phyloP scores from a whole-genome alignment of 768 basidiomycete genomes.

The Mycena albidolilacea region DNA sequence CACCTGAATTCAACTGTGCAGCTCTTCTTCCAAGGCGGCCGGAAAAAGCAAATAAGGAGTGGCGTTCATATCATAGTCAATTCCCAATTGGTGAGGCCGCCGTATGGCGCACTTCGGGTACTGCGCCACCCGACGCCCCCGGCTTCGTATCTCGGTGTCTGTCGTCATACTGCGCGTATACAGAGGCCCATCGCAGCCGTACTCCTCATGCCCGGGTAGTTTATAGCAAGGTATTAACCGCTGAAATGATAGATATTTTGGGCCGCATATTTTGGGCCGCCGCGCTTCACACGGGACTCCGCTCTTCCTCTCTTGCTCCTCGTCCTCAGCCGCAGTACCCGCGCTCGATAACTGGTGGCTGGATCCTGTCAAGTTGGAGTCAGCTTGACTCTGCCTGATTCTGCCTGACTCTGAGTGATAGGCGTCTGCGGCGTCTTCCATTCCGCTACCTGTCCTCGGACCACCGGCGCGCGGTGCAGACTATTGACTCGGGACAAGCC shows the following conservation, averaged over 20 bases:
- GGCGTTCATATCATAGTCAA: not conserved
- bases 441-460: not conserved
- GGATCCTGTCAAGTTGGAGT: too few relatives aligned
- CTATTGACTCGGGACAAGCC: not conserved
- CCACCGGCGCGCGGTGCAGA: not conserved
- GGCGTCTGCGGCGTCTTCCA: not conserved
- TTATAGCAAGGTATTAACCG: not conserved
- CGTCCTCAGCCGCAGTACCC: not conserved
- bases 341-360: not conserved
- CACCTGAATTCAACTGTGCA: not conserved
- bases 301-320: not conserved
- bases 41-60: conserved; percentile 25
- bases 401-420: not conserved
- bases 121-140: not conserved
- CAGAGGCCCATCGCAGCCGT: not conserved
- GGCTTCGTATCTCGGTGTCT: not conserved
- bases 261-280: conserved; percentile 1
- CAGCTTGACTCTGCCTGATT: too few relatives aligned
- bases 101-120: not conserved
- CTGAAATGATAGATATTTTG: conserved; percentile 5
- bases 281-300: not conserved
- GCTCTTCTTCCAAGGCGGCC: conserved; percentile 18
- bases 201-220: not conserved
- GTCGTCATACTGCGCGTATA: not conserved
- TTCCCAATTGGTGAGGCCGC: not conserved